A percentile compares a stretch with the other conserved stretches of the same genome.
phyloP scores from a whole-genome alignment of 345 rosid genomes.

The Linum usitatissimum region DNA sequence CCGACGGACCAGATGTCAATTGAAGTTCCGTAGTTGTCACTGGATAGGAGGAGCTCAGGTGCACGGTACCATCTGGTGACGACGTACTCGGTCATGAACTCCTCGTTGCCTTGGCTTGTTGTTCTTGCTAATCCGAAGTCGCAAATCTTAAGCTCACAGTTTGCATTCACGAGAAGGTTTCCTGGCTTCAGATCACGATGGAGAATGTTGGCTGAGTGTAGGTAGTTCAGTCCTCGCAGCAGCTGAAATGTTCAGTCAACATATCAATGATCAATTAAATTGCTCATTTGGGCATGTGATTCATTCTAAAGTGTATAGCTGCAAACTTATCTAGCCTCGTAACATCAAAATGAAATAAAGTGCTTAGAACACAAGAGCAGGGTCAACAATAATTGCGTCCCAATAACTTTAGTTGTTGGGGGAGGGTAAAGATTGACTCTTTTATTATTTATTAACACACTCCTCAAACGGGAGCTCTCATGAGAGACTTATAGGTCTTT shows the following conservation, averaged over 20 bases:
- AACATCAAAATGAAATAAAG: too few species aligned
- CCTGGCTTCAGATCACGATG: constrained; percentile 1
- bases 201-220: neutral
- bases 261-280: too few species aligned
- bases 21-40: constrained; percentile 22
- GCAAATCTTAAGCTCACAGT: neutral
- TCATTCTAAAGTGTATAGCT: too few species aligned
- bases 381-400: too few species aligned
- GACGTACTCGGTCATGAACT: constrained; percentile 28
- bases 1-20: constrained; percentile 35
- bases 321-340: too few species aligned
- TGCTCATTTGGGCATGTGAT: too few species aligned
- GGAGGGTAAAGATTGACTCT: too few species aligned
- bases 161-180: constrained; percentile 1
- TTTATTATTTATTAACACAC: too few species aligned
- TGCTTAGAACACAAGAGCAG: too few species aligned
- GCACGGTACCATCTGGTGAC: constrained; percentile 35
- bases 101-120: constrained; percentile 1
- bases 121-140: constrained; percentile 1
- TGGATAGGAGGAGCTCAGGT: constrained; percentile 28
- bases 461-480: too few species aligned
- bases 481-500: too few species aligned
- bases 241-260: neutral
- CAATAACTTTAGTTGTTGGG: too few species aligned
- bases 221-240: constrained; percentile 1